Base-by-base conservation (phyloP, 1,139 yeast species). In the Kurtzmaniella quercitrusa region DNA sequence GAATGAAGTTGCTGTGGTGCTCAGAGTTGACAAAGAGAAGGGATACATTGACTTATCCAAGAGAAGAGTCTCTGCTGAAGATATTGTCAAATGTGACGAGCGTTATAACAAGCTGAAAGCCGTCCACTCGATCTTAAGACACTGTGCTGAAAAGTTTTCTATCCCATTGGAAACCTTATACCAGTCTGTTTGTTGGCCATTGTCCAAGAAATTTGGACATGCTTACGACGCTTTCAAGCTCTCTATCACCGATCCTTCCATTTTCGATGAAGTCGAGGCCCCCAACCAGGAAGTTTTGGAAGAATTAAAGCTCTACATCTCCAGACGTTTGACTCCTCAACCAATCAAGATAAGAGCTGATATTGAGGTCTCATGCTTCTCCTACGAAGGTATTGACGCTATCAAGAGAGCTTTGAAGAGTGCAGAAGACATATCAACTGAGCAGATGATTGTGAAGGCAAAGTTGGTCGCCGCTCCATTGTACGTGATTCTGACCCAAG, bases 51-150 rank as follows among this genome's bases (percentile, higher is more conserved):
- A 93, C 71, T 77, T 93, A 63, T 91, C 98, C 48, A 93, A 93
- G 69, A 91, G 98, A 79, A 84, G 96, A 67, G 99, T 93, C 44
- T 85, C 95, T n/a, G 84, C 97, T 36, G 98, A 94, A 71, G 99
- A 94, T 66, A 93, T 94, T 54, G 83, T 85, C 59, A 90, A 89
- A 68, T 94, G 98, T 76, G 98, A 93, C 70, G 99, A 93, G 72
- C 84, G 95, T 69, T 93, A 88, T 72, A 93, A 89, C 72, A 93
- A 91, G 71, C 86, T 96, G 51, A 93, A 93, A 71, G 95, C 98
- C 34, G 97, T 94, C 44, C 98, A 94, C 72, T 90, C 97, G 21
- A 93, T 93, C 60, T 76, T 93, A 65, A 87, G 98, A 68, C 97
- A 93, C 66, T 94, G 97, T 68, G 97, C 99, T 47, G 99, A 93